Conservation (phyloP, 768 basidiomycete genomes). For the Tricholoma matsutake region DNA sequence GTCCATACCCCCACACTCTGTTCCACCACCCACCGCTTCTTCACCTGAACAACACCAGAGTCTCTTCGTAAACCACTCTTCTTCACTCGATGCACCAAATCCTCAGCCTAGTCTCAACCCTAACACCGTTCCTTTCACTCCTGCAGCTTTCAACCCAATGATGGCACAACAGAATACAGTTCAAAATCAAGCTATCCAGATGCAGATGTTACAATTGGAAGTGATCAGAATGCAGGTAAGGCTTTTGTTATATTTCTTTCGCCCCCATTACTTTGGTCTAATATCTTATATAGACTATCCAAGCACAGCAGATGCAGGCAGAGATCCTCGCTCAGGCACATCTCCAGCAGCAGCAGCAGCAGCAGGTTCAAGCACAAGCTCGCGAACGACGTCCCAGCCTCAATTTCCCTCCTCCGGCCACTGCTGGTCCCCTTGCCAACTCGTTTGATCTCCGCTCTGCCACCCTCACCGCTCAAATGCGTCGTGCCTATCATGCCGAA, state of each 20-base stretch:
- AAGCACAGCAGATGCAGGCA: slow-evolving; percentile 75
- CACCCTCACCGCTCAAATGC: slow-evolving; percentile 53
- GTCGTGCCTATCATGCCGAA: slow-evolving; percentile 69
- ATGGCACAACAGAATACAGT: slow-evolving; percentile 44
- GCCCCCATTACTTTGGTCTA: slow-evolving; percentile 1
- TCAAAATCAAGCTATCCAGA: slow-evolving; percentile 66
- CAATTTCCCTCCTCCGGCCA: slow-evolving; percentile 55
- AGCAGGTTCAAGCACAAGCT: slow-evolving; percentile 37
- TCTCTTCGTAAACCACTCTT: slow-evolving; percentile 43
- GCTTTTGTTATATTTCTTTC: slow-evolving; percentile 16
- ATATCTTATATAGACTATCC: slow-evolving; percentile 45
- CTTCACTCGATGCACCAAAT: slow-evolving; percentile 44
- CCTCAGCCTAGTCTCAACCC: slow-evolving; percentile 46
- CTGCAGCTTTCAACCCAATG: slow-evolving; percentile 44
- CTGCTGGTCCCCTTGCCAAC: slow-evolving; percentile 66
- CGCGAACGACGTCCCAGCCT: slow-evolving; percentile 47
- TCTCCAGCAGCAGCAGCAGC: slow-evolving; percentile 48
- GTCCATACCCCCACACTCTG: slow-evolving; percentile 54
- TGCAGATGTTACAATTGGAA: slow-evolving; percentile 86
- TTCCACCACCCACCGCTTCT: slow-evolving; percentile 67
- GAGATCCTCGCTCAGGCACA: slow-evolving; percentile 64
- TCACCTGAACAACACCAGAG: slow-evolving; percentile 52
- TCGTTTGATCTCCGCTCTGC: slow-evolving; percentile 65
- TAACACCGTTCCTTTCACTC: slow-evolving; percentile 54
- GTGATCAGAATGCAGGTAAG: slow-evolving; percentile 77